A percentile compares a stretch with the other conserved stretches of the same genome.
Conservation (phyloP, 2,329 filamentous ascomycete species). For the Nothophaeocryptopus gaeumannii region DNA sequence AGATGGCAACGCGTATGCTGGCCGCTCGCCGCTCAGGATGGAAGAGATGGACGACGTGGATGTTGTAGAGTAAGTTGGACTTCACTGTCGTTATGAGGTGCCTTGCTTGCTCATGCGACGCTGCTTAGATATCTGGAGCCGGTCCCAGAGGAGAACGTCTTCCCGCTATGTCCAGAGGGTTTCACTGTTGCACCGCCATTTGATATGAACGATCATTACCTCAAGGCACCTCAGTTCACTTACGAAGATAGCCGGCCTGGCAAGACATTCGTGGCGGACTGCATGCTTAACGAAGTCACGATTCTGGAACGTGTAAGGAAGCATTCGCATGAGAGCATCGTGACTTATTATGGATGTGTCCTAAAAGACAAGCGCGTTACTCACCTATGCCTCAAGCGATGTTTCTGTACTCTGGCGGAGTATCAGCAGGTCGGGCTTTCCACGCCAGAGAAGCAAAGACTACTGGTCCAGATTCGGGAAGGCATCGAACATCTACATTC, state of each 20-base stretch:
- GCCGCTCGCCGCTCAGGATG: conserved; percentile 17
- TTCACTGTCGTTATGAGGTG: too few relatives aligned
- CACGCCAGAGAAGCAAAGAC: conserved; percentile 17
- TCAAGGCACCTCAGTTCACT: conserved; percentile 34
- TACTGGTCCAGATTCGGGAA: conserved; percentile 27
- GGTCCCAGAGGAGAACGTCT: conserved; percentile 28
- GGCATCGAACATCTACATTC: conserved; percentile 38
- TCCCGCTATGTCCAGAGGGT: conserved; percentile 23
- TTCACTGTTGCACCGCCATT: conserved; percentile 21
- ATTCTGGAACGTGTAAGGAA: conserved; percentile 27
- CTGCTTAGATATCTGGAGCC: conserved; percentile 18
- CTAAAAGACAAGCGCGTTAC: conserved; percentile 29
- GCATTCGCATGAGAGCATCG: conserved; percentile 32
- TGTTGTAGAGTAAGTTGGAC: conserved; percentile 12
- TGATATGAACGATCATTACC: conserved; percentile 25
- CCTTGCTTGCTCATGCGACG: too few relatives aligned
- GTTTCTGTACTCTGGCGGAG: conserved; percentile 28
- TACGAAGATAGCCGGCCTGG: conserved; percentile 30
- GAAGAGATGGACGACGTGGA: conserved; percentile 27
- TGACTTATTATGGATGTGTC: conserved; percentile 32
- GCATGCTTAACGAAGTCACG: conserved; percentile 29
- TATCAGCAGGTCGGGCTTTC: conserved; percentile 21
- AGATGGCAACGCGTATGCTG: conserved; percentile 29
- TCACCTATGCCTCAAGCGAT: conserved; percentile 30
- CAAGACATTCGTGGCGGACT: conserved; percentile 31